Conservation (phyloP, 2,329 filamentous ascomycete genomes). For the Claviceps humidiphila region DNA sequence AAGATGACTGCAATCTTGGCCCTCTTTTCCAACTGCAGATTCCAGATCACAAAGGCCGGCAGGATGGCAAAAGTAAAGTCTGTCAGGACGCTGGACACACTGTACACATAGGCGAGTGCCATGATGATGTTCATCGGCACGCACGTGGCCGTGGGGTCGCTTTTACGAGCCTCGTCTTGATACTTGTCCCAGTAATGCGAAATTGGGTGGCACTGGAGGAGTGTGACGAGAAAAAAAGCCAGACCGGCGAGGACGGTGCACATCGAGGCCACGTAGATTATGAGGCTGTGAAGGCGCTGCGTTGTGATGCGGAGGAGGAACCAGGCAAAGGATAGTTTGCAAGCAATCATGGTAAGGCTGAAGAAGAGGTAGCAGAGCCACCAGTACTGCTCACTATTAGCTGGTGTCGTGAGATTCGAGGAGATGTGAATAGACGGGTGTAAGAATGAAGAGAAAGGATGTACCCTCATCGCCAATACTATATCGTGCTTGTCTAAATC, state of each 20-base stretch:
- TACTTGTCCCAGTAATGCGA: constrained; percentile 27
- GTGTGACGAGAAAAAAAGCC: constrained; percentile 27
- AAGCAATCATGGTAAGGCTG: constrained; percentile 21
- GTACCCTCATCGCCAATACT: constrained; percentile 22
- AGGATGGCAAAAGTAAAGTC: constrained; percentile 40
- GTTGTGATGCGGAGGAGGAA: constrained; percentile 28
- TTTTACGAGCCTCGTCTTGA: constrained; percentile 12
- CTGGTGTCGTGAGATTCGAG: background rate
- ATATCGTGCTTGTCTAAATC: constrained; percentile 17
- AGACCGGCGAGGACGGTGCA: constrained; percentile 23
- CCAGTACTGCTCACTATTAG: constrained; percentile 15
- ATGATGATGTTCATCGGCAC: constrained; percentile 31
- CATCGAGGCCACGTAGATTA: constrained; percentile 23
- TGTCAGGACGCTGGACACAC: constrained; percentile 32
- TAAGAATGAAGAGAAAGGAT: background rate
- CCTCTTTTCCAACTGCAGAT: constrained; percentile 37
- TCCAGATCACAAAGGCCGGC: constrained; percentile 40
- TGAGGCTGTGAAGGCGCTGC: constrained; percentile 18
- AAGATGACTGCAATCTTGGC: constrained; percentile 37
- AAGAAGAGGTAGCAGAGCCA: constrained; percentile 27
- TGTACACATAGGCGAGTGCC: constrained; percentile 38
- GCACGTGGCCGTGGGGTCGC: constrained; percentile 13
- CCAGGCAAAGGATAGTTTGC: constrained; percentile 29
- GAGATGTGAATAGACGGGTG: background rate
- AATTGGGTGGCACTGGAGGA: constrained; percentile 27